phyloP scores from a whole-genome alignment of 257 asterid genomes.

The Nicotiana paniculata region DNA sequence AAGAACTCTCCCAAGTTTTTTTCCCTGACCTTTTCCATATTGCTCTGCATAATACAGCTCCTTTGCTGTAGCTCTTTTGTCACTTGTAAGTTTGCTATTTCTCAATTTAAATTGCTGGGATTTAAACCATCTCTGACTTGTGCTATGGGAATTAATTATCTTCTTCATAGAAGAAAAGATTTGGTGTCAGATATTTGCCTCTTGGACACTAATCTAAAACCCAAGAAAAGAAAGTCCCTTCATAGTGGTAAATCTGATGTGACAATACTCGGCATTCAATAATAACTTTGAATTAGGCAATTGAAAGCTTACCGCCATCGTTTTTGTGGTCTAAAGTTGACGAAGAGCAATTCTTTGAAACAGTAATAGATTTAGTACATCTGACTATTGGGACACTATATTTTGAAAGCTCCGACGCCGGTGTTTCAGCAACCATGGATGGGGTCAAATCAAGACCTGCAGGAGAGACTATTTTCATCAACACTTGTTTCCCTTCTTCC shows the following conservation, averaged over 20 bases:
- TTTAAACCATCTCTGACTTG: not conserved
- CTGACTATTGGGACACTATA: constrained; percentile 23
- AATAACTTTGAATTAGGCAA: not conserved
- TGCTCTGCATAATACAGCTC: not conserved
- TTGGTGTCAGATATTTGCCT: not conserved
- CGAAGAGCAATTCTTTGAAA: constrained; percentile 12
- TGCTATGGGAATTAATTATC: not conserved
- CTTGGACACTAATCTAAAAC: not conserved
- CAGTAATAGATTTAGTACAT: constrained; percentile 21
- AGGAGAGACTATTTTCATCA: constrained; percentile 9
- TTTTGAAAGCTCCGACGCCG: constrained; percentile 40
- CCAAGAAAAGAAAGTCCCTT: not conserved
- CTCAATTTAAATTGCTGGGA: not conserved
- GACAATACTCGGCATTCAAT: not conserved
- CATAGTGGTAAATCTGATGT: not conserved
- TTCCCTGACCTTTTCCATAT: not conserved
- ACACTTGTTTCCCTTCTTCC: not conserved
- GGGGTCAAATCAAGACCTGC: constrained; percentile 30
- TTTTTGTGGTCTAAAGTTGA: constrained; percentile 17
- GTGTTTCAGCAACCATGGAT: constrained; percentile 61
- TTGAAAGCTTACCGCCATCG: not conserved
- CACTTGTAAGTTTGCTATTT: not conserved
- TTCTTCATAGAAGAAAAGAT: not conserved
- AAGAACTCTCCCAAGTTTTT: not conserved
- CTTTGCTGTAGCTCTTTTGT: not conserved